phyloP scores from a whole-genome alignment of 2,329 filamentous ascomycete genomes.

The Ramularia collo-cygni region DNA sequence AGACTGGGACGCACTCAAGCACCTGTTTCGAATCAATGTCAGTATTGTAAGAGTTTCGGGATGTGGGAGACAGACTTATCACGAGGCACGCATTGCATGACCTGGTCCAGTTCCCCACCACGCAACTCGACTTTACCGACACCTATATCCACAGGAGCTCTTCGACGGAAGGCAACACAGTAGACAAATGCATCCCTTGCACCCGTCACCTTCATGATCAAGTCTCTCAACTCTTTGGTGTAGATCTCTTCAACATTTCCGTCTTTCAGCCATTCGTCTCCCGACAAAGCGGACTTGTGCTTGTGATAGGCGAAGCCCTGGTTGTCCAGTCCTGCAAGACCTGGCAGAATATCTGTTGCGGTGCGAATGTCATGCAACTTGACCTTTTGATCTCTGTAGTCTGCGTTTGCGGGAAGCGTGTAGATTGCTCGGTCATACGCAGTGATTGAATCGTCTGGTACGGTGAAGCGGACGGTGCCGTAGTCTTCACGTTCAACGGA shows the following conservation, averaged over 20 bases:
- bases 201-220: conserved; percentile 1
- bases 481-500: conserved; percentile 2
- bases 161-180: background rate
- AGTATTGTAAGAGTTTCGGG: too few relatives aligned
- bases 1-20: too few relatives aligned
- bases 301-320: conserved; percentile 6
- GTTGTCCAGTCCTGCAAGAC: conserved; percentile 1
- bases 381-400: conserved; percentile 1
- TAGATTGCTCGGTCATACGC: conserved; percentile 5
- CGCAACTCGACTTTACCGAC: background rate
- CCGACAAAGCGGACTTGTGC: conserved; percentile 3
- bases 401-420: conserved; percentile 8
- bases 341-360: background rate
- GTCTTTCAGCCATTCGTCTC: conserved; percentile 1
- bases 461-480: conserved; percentile 6
- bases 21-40: too few relatives aligned
- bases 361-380: conserved; percentile 1
- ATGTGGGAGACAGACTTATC: background rate
- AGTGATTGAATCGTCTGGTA: conserved; percentile 5
- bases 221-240: conserved; percentile 1
- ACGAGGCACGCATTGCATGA: background rate
- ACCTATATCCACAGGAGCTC: background rate
- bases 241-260: conserved; percentile 2
- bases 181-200: background rate
- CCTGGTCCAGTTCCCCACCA: background rate